Conservation (phyloP, 2,329 filamentous ascomycete genomes). For the Paecilomyces variotii region DNA sequence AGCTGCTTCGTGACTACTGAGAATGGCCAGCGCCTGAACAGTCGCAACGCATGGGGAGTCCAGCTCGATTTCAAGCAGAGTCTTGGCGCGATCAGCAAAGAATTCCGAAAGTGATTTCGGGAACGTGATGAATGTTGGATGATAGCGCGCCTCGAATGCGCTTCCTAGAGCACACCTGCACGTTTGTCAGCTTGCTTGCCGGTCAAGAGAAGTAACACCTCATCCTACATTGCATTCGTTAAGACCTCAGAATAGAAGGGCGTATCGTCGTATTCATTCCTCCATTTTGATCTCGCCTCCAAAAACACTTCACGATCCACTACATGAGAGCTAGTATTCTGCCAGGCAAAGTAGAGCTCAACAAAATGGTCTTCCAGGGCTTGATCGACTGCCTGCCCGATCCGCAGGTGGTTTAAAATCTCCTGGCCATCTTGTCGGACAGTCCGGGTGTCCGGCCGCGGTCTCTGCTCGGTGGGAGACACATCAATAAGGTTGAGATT, state of each 20-base stretch:
- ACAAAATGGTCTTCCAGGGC: slow-evolving; percentile 38
- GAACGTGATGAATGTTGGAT: slow-evolving; percentile 36
- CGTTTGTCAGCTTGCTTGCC: not conserved
- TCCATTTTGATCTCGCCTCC: slow-evolving; percentile 26
- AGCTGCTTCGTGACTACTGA: slow-evolving; percentile 39
- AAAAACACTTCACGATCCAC: slow-evolving; percentile 38
- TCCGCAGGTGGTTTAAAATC: slow-evolving; percentile 34
- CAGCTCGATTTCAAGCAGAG: slow-evolving; percentile 40
- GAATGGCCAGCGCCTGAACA: slow-evolving; percentile 39
- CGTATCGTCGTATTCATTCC: slow-evolving; percentile 30
- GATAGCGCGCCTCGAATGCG: slow-evolving; percentile 37
- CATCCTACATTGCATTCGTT: slow-evolving; percentile 32
- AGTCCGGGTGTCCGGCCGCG: slow-evolving; percentile 29
- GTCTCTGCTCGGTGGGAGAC: slow-evolving; percentile 25
- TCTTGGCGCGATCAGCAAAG: slow-evolving; percentile 37
- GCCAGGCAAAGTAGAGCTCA: slow-evolving; percentile 42
- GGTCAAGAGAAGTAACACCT: not conserved
- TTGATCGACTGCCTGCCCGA: slow-evolving; percentile 33
- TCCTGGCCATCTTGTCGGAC: slow-evolving; percentile 32
- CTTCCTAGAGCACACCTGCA: slow-evolving; percentile 35
- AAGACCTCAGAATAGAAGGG: slow-evolving; percentile 34
- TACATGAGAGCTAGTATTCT: slow-evolving; percentile 40
- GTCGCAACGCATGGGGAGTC: slow-evolving; percentile 42
- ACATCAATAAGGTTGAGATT: slow-evolving; percentile 37
- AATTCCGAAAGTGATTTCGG: slow-evolving; percentile 27